Base-by-base conservation (phyloP, 73 alveolate species). In the Paraurostyla sp. region DNA sequence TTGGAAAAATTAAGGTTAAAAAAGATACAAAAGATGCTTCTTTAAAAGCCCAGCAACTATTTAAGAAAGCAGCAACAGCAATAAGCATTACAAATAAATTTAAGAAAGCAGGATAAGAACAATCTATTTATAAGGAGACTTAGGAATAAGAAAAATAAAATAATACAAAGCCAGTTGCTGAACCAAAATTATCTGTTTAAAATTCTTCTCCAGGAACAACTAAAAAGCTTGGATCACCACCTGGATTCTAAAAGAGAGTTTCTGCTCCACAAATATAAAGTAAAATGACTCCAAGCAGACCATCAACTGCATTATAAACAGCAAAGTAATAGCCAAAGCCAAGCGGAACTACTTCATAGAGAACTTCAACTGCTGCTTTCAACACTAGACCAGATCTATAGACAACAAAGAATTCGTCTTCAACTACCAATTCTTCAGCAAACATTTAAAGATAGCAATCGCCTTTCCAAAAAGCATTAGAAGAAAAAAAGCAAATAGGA, bases 61-160 rank as follows among this genome's bases (percentile, higher is more conserved):
- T 78, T 42, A 78, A 78, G 50, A 78, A 78, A 54, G 89, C 89
- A 18, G 52, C 89, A 2, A 51, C 35, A 33, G 89, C 89, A 52
- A 51, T 78, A 3, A 49, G n/a, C 1, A 1, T 73, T 6, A 49
- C 65, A 2, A 43, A 33, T 40, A 73, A 30, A 29, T 16, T 73
- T 43, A 73, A 73, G 48, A 16, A 11, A 33, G 45, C 48, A 13
- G 33, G 13, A 13, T 15, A 46, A 13, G 11, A 69, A 69, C 7
- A 69, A 15, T 27, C 43, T 60, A 9, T 27, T 22, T 50, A 27
- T 9, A 35, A 54, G 27, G 69, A 54, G 23, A 54, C 9, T 18
- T 20, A 54, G 69, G 51, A 15, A 7, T 43, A 62, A 25, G 29
- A 62, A 62, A 22, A 15, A 62, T 7, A 7, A 15, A 27, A 20